Base-by-base conservation (phyloP, 1,284 basidiomycete species). In the Tilletia walkeri region DNA sequence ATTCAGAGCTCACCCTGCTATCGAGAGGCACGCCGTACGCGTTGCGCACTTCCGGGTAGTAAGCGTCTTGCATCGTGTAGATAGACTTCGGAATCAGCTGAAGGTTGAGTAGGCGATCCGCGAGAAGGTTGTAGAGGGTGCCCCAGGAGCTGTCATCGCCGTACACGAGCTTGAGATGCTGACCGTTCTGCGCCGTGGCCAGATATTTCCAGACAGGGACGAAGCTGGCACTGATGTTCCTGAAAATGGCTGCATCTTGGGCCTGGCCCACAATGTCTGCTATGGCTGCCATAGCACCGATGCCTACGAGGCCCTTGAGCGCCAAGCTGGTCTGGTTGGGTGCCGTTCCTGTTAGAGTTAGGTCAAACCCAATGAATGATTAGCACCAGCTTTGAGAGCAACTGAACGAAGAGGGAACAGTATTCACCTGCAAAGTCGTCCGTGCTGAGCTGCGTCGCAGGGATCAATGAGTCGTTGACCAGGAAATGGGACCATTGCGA, bases 401-500 rank as follows among this genome's bases (percentile, higher is more conserved):
- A 30, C 24, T 54, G 53, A 38, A 30, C 38, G 24, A 38, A 20
- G 16, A 61, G 56, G 12, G 86, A 84, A 30, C 24, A 30, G 24
- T 30, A 30, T 14, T 45, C 41, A 2, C 90, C 90, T 41, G 89
- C 89, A 81, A 90, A 90, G 84, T 90, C 89, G 76, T 91, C 90
- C 14, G 90, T 91, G 82, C 88, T 89, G 73, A 91, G 76, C 82
- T 86, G 85, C 48, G 80, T 74, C 49, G 78, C 79, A 0, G 85
- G 84, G 39, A 84, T 79, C 50, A 91, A 86, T 2, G 89, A 88
- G 76, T 91, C 89, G 0, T 85, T 80, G 72, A 91, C 86, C 53
- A 92, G 86, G 84, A 88, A 91, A 68, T 89, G 86, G 1, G 90
- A 89, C 90, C 90, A 91, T 84, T 90, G 90, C 77, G 88, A 86